phyloP scores from a whole-genome alignment of 2,329 filamentous ascomycete genomes.

The Cladosporium sp. region DNA sequence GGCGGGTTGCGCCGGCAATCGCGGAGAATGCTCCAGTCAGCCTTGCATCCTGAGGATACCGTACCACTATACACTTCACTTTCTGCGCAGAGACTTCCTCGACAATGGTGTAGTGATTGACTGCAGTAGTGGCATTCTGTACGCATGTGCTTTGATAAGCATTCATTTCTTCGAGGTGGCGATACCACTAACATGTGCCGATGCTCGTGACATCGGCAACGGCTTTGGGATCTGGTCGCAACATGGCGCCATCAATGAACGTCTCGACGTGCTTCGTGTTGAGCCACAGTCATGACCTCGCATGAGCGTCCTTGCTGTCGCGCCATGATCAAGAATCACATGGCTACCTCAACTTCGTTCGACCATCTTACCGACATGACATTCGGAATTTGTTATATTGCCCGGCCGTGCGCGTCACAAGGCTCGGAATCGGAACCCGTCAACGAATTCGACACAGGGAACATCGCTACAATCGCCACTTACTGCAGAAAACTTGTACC shows the following conservation, averaged over 20 bases:
- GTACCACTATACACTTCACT: neutral
- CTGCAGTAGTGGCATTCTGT: neutral
- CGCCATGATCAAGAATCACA: neutral
- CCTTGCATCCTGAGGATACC: neutral
- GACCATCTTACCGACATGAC: neutral
- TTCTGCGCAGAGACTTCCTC: neutral
- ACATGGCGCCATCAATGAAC: conserved; percentile 1
- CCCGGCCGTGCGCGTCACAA: no score
- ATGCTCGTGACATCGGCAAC: conserved; percentile 1
- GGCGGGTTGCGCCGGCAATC: conserved; percentile 3
- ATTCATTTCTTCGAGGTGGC: neutral
- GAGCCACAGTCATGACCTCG: neutral
- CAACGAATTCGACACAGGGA: neutral
- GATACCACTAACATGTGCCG: neutral
- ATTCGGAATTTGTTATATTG: neutral
- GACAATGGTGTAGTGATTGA: neutral
- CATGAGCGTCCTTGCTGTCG: neutral
- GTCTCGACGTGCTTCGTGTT: neutral
- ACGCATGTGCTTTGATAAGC: neutral
- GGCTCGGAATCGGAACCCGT: no score
- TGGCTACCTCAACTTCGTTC: neutral
- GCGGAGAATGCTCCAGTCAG: conserved; percentile 18
- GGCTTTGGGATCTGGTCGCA: neutral
- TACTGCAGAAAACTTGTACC: neutral
- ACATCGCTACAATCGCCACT: neutral